Percentiles rank a stretch among this genome's conserved stretches.
Conservation (phyloP, 257 asterid genomes). For the Euphrasia confusa region DNA sequence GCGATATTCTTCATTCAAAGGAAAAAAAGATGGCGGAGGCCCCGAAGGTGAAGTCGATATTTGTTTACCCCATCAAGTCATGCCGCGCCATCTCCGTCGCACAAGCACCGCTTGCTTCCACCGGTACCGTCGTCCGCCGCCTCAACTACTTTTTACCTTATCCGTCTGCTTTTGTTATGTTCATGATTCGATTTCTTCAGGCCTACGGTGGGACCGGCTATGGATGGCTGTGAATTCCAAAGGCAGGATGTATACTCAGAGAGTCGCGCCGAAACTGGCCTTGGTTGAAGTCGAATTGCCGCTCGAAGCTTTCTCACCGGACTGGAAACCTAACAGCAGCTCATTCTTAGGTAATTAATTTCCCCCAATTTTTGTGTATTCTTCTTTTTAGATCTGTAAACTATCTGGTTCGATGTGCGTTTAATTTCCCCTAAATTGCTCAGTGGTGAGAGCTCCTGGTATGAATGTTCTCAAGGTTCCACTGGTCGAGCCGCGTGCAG, state of each 20-base stretch:
- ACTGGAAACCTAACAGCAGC: slow-evolving; percentile 46
- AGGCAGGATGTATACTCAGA: slow-evolving; percentile 67
- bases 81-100: slow-evolving; percentile 67
- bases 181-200: background rate
- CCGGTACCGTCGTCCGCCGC: slow-evolving; percentile 31
- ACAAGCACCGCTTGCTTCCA: slow-evolving; percentile 53
- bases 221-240: slow-evolving; percentile 67
- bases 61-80: slow-evolving; percentile 69
- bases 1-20: too few relatives aligned
- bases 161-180: background rate
- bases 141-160: background rate
- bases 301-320: slow-evolving; percentile 42
- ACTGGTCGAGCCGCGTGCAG: slow-evolving; percentile 38
- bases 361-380: background rate
- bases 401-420: background rate
- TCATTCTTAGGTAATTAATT: slow-evolving; percentile 48
- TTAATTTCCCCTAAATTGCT: background rate
- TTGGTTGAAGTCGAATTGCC: slow-evolving; percentile 59
- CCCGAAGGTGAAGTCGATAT: slow-evolving; percentile 45
- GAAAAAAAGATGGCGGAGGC: slow-evolving; percentile 23
- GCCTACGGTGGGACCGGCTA: slow-evolving; percentile 38
- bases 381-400: background rate
- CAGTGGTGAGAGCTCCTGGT: slow-evolving; percentile 58
- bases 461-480: slow-evolving; percentile 56
- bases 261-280: slow-evolving; percentile 75